Evolutionary conservation across 805 yeast genomes (phyloP), one percentile per base, ranked within the genome.

Genomic region (Suhomyces sp.): DNA sequence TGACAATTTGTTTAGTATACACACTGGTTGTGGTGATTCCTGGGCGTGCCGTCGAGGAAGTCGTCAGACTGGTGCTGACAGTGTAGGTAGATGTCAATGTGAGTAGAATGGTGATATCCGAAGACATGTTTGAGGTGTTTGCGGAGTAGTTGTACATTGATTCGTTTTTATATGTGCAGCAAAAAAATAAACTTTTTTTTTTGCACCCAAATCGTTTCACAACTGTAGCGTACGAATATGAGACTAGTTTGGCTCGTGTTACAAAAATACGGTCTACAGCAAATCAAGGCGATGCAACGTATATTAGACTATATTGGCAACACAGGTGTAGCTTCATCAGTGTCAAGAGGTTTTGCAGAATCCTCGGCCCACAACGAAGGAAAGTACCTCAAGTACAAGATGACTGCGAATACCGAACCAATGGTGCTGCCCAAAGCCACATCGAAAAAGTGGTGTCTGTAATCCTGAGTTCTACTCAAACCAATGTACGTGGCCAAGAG

Each of bases 361-460:
- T 49, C 51, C 10, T 52, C 55, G 7, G 50, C 23, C 42, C 49
- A 36, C 17, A 57, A 49, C 19, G 51, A 40, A n/a, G 51, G 51
- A 41, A 53, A 57, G 52, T 50, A 57, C 10, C 60, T 40, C 4
- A 23, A 27, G 48, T 59, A 56, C 22, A 35, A 3, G n/a, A 53
- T 27, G n/a, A 47, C 26, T 5, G 70, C 66, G 23, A 58, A 49
- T 2, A 54, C 33, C 15, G 58, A 54, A 2, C 76, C 76, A 26
- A 72, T 57, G 17, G 48, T 22, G 19, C 61, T 57, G 2, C 76
- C 76, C 48, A 70, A 55, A 5, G 61, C 19, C 8, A 71, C 60
- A 50, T 72, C 76, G 23, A 61, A 54, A 38, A 67, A 65, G 53
- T 72, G 77, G 54, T 72, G 77, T 47, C 76, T 60, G 55, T 72